phyloP scores from a whole-genome alignment of 768 basidiomycete genomes.

The Pisolithus marmoratus region DNA sequence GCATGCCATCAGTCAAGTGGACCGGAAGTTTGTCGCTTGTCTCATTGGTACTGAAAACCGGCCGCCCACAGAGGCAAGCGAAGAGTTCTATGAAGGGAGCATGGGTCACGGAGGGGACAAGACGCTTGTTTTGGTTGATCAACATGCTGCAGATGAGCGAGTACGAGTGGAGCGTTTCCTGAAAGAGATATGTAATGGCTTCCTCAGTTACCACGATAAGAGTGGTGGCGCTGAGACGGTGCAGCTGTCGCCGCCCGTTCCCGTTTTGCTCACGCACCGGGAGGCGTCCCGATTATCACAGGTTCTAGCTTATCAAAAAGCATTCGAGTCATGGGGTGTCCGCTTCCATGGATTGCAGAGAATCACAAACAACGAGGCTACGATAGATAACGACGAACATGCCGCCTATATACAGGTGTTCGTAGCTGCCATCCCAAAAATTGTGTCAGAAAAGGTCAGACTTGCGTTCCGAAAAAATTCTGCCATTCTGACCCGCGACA shows the following conservation, averaged over 20 bases:
- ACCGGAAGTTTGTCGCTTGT: constrained; percentile 87
- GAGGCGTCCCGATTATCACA: constrained; percentile 51
- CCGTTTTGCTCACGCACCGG: constrained; percentile 58
- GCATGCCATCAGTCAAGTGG: constrained; percentile 75
- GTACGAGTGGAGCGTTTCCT: constrained; percentile 84
- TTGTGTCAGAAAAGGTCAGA: constrained; percentile 64
- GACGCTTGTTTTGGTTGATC: constrained; percentile 79
- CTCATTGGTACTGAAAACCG: constrained; percentile 32
- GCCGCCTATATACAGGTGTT: constrained; percentile 57
- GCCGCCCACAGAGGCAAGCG: constrained; percentile 7
- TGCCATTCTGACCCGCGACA: constrained; percentile 23
- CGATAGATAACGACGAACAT: constrained; percentile 17
- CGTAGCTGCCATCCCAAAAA: constrained; percentile 58
- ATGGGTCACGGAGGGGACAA: constrained; percentile 11
- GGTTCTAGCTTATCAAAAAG: constrained; percentile 36
- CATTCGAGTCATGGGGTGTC: constrained; percentile 69
- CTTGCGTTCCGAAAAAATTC: background rate
- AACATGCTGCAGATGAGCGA: constrained; percentile 98
- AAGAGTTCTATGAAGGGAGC: constrained; percentile 11
- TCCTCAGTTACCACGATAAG: constrained; percentile 38
- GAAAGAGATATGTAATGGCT: constrained; percentile 66
- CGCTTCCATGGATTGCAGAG: constrained; percentile 37
- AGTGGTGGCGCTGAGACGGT: constrained; percentile 33
- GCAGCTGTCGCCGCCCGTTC: constrained; percentile 47
- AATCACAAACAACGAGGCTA: constrained; percentile 15